phyloP scores from a whole-genome alignment of 2,329 filamentous ascomycete species.

The Fusarium penzigii region DNA sequence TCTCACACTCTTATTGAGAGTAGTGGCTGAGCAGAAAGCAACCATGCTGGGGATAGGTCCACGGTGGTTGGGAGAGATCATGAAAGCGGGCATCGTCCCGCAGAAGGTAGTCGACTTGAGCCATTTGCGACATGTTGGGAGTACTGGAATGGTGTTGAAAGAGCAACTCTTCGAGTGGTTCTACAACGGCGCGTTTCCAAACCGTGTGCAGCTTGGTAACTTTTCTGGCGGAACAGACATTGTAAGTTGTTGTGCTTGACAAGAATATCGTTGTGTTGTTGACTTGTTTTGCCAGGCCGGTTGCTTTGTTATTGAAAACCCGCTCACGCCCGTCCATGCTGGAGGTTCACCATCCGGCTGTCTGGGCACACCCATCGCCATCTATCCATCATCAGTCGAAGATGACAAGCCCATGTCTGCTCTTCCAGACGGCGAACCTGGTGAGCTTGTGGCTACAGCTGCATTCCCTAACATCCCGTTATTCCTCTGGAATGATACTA shows the following conservation, averaged over 20 bases:
- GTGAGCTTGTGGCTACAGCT: slow-evolving; percentile 70
- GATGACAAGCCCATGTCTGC: slow-evolving; percentile 45
- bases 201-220: slow-evolving; percentile 67
- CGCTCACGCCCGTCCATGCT: slow-evolving; percentile 65
- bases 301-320: slow-evolving; percentile 65
- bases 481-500: slow-evolving; percentile 61
- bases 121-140: slow-evolving; percentile 60
- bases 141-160: slow-evolving; percentile 80
- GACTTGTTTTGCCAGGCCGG: slow-evolving; percentile 43
- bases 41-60: slow-evolving; percentile 77
- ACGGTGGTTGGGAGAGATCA: slow-evolving; percentile 73
- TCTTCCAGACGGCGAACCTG: slow-evolving; percentile 61
- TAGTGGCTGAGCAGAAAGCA: slow-evolving; percentile 63
- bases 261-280: background rate
- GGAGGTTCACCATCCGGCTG: slow-evolving; percentile 53
- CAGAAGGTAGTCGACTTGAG: slow-evolving; percentile 64
- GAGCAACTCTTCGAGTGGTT: slow-evolving; percentile 79
- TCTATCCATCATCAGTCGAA: slow-evolving; percentile 58
- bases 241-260: slow-evolving; percentile 40
- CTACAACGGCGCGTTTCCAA: slow-evolving; percentile 70
- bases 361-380: slow-evolving; percentile 51
- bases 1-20: slow-evolving; percentile 60
- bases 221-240: slow-evolving; percentile 80
- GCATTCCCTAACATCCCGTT: slow-evolving; percentile 78
- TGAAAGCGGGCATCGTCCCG: slow-evolving; percentile 63